Conservation (phyloP, 345 rosid genomes). For the Angophora floribunda region DNA sequence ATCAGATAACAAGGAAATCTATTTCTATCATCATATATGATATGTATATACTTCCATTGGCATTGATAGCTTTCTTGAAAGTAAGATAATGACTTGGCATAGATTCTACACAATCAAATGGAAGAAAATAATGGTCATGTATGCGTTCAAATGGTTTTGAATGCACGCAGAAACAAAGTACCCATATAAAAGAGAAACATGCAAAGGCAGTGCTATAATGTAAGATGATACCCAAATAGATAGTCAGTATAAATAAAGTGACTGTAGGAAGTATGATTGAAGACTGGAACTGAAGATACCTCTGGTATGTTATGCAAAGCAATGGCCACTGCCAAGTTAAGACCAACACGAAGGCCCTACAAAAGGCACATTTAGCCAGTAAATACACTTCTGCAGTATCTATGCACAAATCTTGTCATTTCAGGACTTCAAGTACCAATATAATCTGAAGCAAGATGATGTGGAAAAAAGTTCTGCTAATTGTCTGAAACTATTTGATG, state of each 20-base stretch:
- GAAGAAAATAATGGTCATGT: not conserved
- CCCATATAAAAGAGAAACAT: not conserved
- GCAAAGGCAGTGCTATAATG: not conserved
- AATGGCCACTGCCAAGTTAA: slow-evolving; percentile 91
- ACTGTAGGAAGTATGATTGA: not conserved
- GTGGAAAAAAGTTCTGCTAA: not conserved
- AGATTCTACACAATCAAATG: not conserved
- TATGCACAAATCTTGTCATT: not conserved
- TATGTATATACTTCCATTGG: not conserved
- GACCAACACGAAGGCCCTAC: slow-evolving; percentile 92
- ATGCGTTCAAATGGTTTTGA: not conserved
- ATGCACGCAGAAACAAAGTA: not conserved
- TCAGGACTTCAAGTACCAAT: not conserved
- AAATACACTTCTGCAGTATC: not conserved
- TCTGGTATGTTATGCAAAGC: slow-evolving; percentile 99
- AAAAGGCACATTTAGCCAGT: not conserved
- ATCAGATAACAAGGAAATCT: not conserved
- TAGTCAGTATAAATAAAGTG: not conserved
- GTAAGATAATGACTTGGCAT: not conserved
- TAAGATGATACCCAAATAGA: not conserved
- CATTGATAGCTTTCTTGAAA: not conserved
- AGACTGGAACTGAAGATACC: slow-evolving; percentile 13
- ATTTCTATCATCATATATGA: not conserved
- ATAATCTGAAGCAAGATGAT: not conserved
- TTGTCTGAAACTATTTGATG: not conserved